phyloP scores from a whole-genome alignment of 768 basidiomycete species.

The Termitomyces sp. region DNA sequence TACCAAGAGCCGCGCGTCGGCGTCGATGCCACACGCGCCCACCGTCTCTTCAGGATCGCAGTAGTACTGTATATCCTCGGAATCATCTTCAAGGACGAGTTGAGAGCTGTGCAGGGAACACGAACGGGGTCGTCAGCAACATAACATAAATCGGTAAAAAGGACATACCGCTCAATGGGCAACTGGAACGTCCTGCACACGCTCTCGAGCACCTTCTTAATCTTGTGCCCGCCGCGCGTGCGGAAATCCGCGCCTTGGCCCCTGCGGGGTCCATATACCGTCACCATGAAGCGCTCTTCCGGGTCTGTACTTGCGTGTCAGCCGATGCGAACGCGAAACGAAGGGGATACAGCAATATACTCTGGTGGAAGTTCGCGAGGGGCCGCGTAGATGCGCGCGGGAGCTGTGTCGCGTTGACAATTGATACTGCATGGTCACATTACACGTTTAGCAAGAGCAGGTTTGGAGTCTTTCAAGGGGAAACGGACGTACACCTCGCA shows the following conservation, averaged over 20 bases:
- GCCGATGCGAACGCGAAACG: no score
- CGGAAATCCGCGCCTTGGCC: constrained; percentile 29
- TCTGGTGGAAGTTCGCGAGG: background rate
- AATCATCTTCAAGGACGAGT: constrained; percentile 6
- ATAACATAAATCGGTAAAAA: background rate
- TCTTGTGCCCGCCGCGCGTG: constrained; percentile 34
- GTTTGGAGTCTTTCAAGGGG: background rate
- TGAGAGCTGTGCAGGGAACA: constrained; percentile 3
- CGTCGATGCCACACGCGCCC: constrained; percentile 5
- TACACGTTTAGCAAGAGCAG: background rate
- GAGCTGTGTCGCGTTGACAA: background rate
- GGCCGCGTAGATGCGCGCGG: background rate
- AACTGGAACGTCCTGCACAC: constrained; percentile 34
- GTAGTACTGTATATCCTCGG: background rate
- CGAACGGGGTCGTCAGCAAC: background rate
- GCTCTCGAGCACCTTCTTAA: constrained; percentile 33
- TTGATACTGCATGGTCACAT: background rate
- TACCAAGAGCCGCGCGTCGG: constrained; percentile 1
- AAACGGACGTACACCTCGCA: background rate
- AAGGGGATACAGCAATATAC: background rate
- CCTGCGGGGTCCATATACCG: constrained; percentile 17
- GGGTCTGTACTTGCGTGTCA: background rate
- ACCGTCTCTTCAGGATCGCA: constrained; percentile 11
- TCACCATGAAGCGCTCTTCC: constrained; percentile 23
- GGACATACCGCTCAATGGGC: constrained; percentile 22